Evolutionary conservation across 2,329 filamentous ascomycete genomes (phyloP).

Genomic region (Penicillium concentricum): DNA sequence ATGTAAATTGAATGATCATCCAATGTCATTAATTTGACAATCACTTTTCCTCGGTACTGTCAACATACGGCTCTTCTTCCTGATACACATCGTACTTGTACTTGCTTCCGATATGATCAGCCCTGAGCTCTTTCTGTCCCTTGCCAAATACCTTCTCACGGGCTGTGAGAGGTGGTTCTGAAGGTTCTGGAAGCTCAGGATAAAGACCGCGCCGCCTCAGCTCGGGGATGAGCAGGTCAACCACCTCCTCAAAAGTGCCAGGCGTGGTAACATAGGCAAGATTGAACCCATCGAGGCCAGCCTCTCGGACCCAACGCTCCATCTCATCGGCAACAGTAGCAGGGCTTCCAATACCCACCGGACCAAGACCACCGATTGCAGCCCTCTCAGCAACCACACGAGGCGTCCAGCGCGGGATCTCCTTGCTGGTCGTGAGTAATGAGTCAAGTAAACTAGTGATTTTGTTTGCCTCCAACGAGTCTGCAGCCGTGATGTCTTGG

Average conservation of each 20-base stretch:
- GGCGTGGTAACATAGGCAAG: slow-evolving; percentile 52
- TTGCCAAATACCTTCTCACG: slow-evolving; percentile 63
- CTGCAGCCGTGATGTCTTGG: slow-evolving; percentile 54
- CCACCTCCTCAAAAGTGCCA: slow-evolving; percentile 54
- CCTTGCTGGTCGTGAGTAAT: slow-evolving; percentile 51
- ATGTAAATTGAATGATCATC: neutral
- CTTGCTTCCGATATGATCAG: slow-evolving; percentile 58
- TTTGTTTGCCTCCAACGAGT: slow-evolving; percentile 55
- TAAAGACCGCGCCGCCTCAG: slow-evolving; percentile 45
- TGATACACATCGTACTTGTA: slow-evolving; percentile 65
- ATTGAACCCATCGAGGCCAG: slow-evolving; percentile 46
- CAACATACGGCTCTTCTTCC: slow-evolving; percentile 48
- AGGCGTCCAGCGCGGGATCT: slow-evolving; percentile 49
- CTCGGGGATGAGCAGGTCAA: slow-evolving; percentile 52
- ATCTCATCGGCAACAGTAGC: slow-evolving; percentile 49
- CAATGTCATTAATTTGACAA: neutral
- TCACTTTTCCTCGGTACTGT: neutral
- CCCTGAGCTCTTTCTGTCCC: slow-evolving; percentile 56
- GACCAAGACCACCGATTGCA: slow-evolving; percentile 51
- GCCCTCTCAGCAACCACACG: slow-evolving; percentile 48
- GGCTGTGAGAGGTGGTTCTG: slow-evolving; percentile 43
- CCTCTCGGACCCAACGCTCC: slow-evolving; percentile 48
- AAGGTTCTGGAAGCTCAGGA: slow-evolving; percentile 33
- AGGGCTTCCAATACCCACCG: slow-evolving; percentile 49
- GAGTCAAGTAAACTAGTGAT: slow-evolving; percentile 51